Conservation (phyloP, 1,284 basidiomycete genomes). For the Ganoderma sp. region DNA sequence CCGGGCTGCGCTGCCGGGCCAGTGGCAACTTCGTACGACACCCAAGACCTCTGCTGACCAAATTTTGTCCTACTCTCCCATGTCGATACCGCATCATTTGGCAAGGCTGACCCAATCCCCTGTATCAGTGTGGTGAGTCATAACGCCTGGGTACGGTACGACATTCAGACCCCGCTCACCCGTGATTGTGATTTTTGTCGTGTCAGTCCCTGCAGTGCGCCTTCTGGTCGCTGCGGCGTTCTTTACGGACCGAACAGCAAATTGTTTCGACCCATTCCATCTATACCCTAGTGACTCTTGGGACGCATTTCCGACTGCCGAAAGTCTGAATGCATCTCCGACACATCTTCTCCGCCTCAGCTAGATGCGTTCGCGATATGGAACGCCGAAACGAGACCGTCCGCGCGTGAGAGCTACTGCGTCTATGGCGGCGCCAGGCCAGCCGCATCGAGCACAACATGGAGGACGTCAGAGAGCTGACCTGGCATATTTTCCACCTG, state of each 20-base stretch:
- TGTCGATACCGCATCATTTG: slow-evolving; percentile 3
- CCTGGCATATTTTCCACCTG: neutral
- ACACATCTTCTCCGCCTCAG: neutral
- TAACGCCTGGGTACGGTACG: neutral
- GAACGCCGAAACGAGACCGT: neutral
- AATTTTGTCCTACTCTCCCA: neutral
- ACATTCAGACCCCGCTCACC: slow-evolving; percentile 3
- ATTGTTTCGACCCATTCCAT: neutral
- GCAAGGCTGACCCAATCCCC: neutral
- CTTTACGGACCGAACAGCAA: neutral
- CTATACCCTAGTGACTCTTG: neutral
- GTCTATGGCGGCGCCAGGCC: neutral
- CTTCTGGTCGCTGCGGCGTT: neutral
- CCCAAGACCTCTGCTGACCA: neutral
- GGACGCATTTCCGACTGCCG: neutral
- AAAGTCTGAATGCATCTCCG: neutral
- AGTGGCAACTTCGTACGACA: neutral
- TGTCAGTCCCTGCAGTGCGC: neutral
- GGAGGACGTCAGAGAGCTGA: neutral
- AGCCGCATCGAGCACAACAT: neutral
- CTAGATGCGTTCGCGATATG: neutral
- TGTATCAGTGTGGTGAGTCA: neutral
- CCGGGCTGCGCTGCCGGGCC: neutral
- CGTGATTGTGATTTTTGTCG: slow-evolving; percentile 3
- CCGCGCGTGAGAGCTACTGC: neutral